phyloP scores from a whole-genome alignment of 2,329 filamentous ascomycete genomes.

The Scleromitrula shiraiana region DNA sequence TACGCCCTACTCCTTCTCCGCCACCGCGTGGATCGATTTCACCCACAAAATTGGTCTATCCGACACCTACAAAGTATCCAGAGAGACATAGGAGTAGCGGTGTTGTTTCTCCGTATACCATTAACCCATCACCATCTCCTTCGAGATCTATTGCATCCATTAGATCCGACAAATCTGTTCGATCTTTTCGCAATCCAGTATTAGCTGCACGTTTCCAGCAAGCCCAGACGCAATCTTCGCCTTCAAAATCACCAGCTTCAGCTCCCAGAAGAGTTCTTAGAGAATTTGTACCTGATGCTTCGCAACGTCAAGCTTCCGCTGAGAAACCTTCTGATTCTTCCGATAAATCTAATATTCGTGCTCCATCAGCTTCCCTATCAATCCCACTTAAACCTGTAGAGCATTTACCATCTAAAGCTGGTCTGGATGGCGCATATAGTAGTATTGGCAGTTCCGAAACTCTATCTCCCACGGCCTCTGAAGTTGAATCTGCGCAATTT shows the following conservation, averaged over 20 bases:
- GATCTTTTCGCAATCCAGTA: slow-evolving; percentile 3
- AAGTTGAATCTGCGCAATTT: slow-evolving; percentile 1
- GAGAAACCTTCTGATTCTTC: background rate
- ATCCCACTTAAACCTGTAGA: slow-evolving; percentile 1
- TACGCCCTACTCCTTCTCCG: slow-evolving; percentile 8
- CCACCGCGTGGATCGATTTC: slow-evolving; percentile 11
- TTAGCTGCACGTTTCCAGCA: slow-evolving; percentile 1
- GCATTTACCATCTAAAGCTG: background rate
- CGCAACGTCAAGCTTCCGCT: background rate
- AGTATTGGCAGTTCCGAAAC: slow-evolving; percentile 3
- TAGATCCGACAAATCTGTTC: slow-evolving; percentile 16
- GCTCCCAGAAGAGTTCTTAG: slow-evolving; percentile 10
- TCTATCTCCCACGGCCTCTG: background rate
- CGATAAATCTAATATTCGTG: background rate
- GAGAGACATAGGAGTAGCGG: slow-evolving; percentile 1
- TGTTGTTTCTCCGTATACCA: slow-evolving; percentile 24
- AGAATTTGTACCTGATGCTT: slow-evolving; percentile 1
- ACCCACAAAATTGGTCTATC: slow-evolving; percentile 1
- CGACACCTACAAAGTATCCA: slow-evolving; percentile 1
- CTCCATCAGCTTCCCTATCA: background rate
- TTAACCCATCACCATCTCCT: slow-evolving; percentile 22
- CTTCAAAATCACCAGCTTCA: slow-evolving; percentile 19
- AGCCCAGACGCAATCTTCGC: background rate
- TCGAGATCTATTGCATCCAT: slow-evolving; percentile 21
- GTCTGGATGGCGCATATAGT: slow-evolving; percentile 6